These are phyloP conservation scores for Maudiozyma saulgeensis DNA, from an alignment of 805 yeast species.

Conservation along the genomic window DNA sequence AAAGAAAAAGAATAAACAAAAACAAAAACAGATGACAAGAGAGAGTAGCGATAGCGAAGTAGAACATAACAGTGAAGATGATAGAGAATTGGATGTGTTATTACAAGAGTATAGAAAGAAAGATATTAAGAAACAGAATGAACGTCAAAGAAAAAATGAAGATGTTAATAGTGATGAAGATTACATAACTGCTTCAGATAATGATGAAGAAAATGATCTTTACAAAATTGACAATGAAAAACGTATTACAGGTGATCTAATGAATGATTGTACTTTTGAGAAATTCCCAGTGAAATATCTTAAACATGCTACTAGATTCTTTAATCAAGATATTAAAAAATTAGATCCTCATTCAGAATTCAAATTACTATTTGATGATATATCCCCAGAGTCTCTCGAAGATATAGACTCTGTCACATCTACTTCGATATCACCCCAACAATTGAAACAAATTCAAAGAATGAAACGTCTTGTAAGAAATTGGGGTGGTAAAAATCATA, in stretches of 20 bases:
- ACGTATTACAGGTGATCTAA: conserved; percentile 29
- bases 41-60: conserved; percentile 10
- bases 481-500: conserved; percentile 76
- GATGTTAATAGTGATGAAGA: conserved; percentile 31
- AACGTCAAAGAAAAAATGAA: conserved; percentile 9
- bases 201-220: conserved; percentile 19
- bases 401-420: conserved; percentile 74
- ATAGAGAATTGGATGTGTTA: conserved; percentile 50
- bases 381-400: conserved; percentile 56
- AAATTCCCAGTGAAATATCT: conserved; percentile 12
- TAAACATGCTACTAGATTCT: conserved; percentile 13
- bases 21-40: conserved; percentile 7
- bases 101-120: conserved; percentile 35
- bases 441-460: conserved; percentile 50
- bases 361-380: conserved; percentile 57
- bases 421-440: conserved; percentile 58
- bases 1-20: conserved; percentile 16
- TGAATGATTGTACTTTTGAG: conserved; percentile 19
- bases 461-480: conserved; percentile 49
- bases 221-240: conserved; percentile 4
- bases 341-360: conserved; percentile 74
- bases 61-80: conserved; percentile 28
- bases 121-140: conserved; percentile 14
- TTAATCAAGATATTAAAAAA: conserved; percentile 29
- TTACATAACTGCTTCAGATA: conserved; percentile 35